phyloP scores from a whole-genome alignment of 129 eudicot genomes.

The Flaveria bidentis region DNA sequence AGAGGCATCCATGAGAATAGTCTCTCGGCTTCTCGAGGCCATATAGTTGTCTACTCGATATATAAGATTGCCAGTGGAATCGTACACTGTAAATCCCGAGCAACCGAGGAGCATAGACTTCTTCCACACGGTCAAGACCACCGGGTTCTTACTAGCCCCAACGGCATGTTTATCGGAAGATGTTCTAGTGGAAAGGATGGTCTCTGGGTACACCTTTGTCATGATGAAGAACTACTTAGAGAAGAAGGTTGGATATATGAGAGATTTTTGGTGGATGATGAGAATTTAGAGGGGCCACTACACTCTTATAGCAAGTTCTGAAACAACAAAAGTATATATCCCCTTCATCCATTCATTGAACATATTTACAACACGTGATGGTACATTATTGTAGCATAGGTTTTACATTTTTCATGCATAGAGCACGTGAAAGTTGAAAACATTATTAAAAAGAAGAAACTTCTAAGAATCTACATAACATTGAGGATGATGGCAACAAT shows the following conservation, averaged over 20 bases:
- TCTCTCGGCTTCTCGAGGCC: conserved; percentile 25
- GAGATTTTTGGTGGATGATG: too few relatives aligned
- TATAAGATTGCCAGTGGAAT: conserved; percentile 50
- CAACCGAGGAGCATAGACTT: conserved; percentile 52
- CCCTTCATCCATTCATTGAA: too few relatives aligned
- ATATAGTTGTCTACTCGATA: conserved; percentile 61
- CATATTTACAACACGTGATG: too few relatives aligned
- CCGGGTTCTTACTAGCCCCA: background rate
- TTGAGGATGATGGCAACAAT: too few relatives aligned
- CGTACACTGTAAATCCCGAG: conserved; percentile 58
- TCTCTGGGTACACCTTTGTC: conserved; percentile 15
- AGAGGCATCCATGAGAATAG: conserved; percentile 54
- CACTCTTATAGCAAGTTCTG: too few relatives aligned
- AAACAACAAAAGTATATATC: too few relatives aligned
- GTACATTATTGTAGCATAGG: too few relatives aligned
- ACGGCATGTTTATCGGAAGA: background rate
- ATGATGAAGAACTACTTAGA: background rate
- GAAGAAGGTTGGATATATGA: background rate
- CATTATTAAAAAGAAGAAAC: too few relatives aligned
- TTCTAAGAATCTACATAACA: too few relatives aligned
- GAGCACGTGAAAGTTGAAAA: too few relatives aligned
- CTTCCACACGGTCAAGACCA: conserved; percentile 61
- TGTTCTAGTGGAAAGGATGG: background rate
- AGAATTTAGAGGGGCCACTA: too few relatives aligned
- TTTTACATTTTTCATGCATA: too few relatives aligned